These are phyloP conservation scores for Lasiodiplodia gonubiensis DNA, from an alignment of 2,329 filamentous ascomycete species.

Conservation along the genomic window DNA sequence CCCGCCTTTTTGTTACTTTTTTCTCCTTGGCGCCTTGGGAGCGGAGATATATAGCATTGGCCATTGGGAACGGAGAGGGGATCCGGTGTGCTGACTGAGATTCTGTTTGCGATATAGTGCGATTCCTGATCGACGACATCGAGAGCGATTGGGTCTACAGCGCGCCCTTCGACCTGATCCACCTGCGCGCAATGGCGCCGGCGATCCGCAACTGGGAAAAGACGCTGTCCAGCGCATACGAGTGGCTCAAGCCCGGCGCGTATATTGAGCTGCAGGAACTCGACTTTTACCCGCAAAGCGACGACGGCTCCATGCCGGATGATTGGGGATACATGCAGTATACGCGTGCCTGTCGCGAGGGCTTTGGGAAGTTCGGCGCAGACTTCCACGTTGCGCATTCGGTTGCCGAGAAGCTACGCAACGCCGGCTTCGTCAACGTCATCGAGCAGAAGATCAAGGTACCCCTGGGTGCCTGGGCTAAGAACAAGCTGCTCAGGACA, in stretches of 20 bases:
- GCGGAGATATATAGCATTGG: neutral
- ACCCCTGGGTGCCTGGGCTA: slow-evolving; percentile 38
- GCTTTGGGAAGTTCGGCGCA: slow-evolving; percentile 14
- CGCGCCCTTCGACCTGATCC: slow-evolving; percentile 52
- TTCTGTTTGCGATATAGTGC: slow-evolving; percentile 40
- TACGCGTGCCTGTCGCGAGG: neutral
- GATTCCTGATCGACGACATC: slow-evolving; percentile 57
- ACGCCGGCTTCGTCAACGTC: slow-evolving; percentile 53
- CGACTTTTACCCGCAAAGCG: slow-evolving; percentile 47
- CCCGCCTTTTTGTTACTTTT: neutral
- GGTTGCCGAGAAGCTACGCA: slow-evolving; percentile 36
- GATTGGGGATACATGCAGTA: slow-evolving; percentile 17
- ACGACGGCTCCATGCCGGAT: slow-evolving; percentile 48
- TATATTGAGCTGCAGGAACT: slow-evolving; percentile 59
- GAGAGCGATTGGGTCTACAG: slow-evolving; percentile 53
- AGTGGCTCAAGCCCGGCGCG: slow-evolving; percentile 51
- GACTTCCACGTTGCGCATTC: slow-evolving; percentile 12
- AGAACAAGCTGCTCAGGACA: slow-evolving; percentile 31
- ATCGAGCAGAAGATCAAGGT: slow-evolving; percentile 40
- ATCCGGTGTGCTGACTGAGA: neutral
- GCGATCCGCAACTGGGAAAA: slow-evolving; percentile 56
- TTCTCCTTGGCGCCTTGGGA: neutral
- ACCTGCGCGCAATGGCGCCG: slow-evolving; percentile 60
- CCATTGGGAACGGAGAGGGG: too few relatives aligned
- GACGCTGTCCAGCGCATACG: slow-evolving; percentile 52